Evolutionary conservation across 2,329 filamentous ascomycete species (phyloP).

Genomic region (Emergomyces pasteurianus): DNA sequence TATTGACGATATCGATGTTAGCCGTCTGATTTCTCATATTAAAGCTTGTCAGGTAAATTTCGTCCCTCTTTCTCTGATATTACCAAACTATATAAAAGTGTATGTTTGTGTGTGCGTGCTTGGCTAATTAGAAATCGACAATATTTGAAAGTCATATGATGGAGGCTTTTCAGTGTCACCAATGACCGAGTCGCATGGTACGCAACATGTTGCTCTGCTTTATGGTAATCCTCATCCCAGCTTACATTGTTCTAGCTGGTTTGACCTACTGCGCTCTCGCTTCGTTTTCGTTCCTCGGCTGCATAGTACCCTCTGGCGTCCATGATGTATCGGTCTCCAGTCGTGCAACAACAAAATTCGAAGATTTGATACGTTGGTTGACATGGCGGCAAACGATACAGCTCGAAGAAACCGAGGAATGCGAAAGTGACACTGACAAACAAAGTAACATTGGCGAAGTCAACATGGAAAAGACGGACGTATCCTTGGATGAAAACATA

Average conservation of each 20-base stretch:
- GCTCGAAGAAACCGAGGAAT: conserved; percentile 31
- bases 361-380: conserved; percentile 43
- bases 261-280: conserved; percentile 83
- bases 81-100: neutral
- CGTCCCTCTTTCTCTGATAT: neutral
- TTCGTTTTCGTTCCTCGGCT: conserved; percentile 63
- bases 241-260: conserved; percentile 46
- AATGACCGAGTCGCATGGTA: conserved; percentile 73
- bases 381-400: conserved; percentile 54
- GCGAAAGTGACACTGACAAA: conserved; percentile 33
- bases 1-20: conserved; percentile 63
- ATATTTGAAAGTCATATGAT: conserved; percentile 55
- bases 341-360: conserved; percentile 20
- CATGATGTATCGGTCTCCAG: conserved; percentile 18
- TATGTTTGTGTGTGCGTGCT: too few species aligned
- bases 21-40: conserved; percentile 58
- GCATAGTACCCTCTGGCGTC: conserved; percentile 34
- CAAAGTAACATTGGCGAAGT: neutral
- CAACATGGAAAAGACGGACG: neutral
- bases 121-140: conserved; percentile 10
- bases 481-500: conserved; percentile 16
- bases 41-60: conserved; percentile 45
- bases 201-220: conserved; percentile 15
- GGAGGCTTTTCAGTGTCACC: conserved; percentile 71
- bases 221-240: neutral